phyloP scores from a whole-genome alignment of 108 stramenopile genomes.

The Pseudonitzschia multiseries region DNA sequence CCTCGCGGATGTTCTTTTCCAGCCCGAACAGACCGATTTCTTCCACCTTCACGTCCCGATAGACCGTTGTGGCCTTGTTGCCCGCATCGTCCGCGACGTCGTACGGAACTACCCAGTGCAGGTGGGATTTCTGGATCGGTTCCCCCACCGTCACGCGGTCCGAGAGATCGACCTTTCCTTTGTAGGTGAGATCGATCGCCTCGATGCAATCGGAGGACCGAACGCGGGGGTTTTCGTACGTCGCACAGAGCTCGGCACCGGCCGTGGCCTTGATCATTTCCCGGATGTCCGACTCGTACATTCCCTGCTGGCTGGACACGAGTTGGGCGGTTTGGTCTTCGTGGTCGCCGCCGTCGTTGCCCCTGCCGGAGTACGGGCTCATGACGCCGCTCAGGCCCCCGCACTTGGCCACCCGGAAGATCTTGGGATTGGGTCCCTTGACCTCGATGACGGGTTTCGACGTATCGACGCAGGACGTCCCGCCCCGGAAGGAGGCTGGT shows the following conservation, averaged over 20 bases:
- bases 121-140: slow-evolving; percentile 57
- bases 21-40: slow-evolving; percentile 73
- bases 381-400: slow-evolving; percentile 66
- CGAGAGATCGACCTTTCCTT: slow-evolving; percentile 71
- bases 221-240: slow-evolving; percentile 48
- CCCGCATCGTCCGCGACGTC: slow-evolving; percentile 85
- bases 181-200: slow-evolving; percentile 77
- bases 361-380: slow-evolving; percentile 19
- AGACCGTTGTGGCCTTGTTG: slow-evolving; percentile 75
- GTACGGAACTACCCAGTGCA: slow-evolving; percentile 85
- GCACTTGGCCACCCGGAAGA: slow-evolving; percentile 61
- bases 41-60: slow-evolving; percentile 75
- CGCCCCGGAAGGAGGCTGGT: slow-evolving; percentile 61
- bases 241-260: slow-evolving; percentile 87
- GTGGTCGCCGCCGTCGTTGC: slow-evolving; percentile 24
- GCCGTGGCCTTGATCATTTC: slow-evolving; percentile 61
- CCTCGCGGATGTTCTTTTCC: slow-evolving; percentile 52
- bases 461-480: slow-evolving; percentile 87
- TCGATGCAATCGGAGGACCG: slow-evolving; percentile 62
- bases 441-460: slow-evolving; percentile 75
- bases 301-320: slow-evolving; percentile 43
- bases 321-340: slow-evolving; percentile 31
- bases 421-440: slow-evolving; percentile 82
- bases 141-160: slow-evolving; percentile 67
- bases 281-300: slow-evolving; percentile 66